Conservation (phyloP, 1,284 basidiomycete genomes). For the Cerioporus squamosus region DNA sequence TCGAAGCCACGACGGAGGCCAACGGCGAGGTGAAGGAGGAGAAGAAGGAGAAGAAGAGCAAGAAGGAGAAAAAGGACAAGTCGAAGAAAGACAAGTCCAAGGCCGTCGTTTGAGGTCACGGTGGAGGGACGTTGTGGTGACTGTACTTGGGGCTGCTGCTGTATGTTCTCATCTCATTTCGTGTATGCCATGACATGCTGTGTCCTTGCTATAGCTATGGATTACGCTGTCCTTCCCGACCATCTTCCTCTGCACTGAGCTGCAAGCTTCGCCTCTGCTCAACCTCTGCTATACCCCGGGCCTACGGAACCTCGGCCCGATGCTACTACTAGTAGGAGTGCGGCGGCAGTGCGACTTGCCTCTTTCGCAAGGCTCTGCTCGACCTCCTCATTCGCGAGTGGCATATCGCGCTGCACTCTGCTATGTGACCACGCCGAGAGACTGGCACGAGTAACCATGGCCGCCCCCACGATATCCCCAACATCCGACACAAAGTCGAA, state of each 20-base stretch:
- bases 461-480: constrained; percentile 23
- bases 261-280: too few relatives aligned
- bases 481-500: constrained; percentile 51
- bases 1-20: background rate
- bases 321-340: too few relatives aligned
- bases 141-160: background rate
- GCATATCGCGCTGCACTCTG: too few relatives aligned
- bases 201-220: constrained; percentile 7
- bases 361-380: too few relatives aligned
- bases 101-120: constrained; percentile 18
- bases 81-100: constrained; percentile 36
- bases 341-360: too few relatives aligned
- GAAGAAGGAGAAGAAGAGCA: constrained; percentile 31
- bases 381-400: too few relatives aligned
- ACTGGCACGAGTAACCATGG: background rate
- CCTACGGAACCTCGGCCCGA: too few relatives aligned
- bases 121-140: background rate
- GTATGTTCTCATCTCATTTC: background rate
- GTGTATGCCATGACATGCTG: constrained; percentile 7
- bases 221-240: background rate
- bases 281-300: too few relatives aligned
- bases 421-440: too few relatives aligned
- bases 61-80: constrained; percentile 26
- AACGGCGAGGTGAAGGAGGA: constrained; percentile 5
- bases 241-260: background rate